phyloP scores from a whole-genome alignment of 2,329 filamentous ascomycete species.

The Colletotrichum cereale region DNA sequence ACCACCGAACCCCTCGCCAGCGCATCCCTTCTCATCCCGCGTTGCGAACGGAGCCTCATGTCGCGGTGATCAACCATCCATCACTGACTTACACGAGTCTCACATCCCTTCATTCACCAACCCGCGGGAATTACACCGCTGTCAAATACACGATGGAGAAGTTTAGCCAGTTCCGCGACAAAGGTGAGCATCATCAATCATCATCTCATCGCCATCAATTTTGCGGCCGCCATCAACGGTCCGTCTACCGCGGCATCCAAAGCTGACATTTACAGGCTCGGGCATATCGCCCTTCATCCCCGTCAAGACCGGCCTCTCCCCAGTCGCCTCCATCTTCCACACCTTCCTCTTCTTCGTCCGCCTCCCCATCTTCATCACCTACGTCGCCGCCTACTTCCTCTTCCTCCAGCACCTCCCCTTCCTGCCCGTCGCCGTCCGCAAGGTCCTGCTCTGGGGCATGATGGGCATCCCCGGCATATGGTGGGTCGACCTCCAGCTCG shows the following conservation, averaged over 20 bases:
- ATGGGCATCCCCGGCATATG: slow-evolving; percentile 92
- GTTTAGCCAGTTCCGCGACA: slow-evolving; percentile 91
- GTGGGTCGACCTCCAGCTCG: slow-evolving; percentile 99
- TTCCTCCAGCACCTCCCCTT: slow-evolving; percentile 83
- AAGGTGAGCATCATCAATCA: slow-evolving; percentile 66
- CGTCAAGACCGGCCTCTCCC: slow-evolving; percentile 73
- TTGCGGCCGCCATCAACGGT: neutral
- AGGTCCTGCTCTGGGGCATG: slow-evolving; percentile 88
- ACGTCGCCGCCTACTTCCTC: slow-evolving; percentile 79
- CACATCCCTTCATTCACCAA: neutral
- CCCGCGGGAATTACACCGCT: neutral
- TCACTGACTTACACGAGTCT: slow-evolving; percentile 26
- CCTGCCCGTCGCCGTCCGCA: slow-evolving; percentile 72
- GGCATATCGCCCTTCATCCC: slow-evolving; percentile 97
- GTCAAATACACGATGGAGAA: slow-evolving; percentile 79
- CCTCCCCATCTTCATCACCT: slow-evolving; percentile 79
- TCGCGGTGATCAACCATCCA: slow-evolving; percentile 20
- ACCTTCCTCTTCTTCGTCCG: slow-evolving; percentile 83
- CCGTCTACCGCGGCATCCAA: neutral
- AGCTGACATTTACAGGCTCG: slow-evolving; percentile 69
- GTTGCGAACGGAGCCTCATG: slow-evolving; percentile 18
- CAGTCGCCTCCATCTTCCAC: slow-evolving; percentile 74
- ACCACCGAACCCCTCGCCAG: slow-evolving; percentile 8
- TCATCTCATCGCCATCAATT: neutral
- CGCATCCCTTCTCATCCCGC: slow-evolving; percentile 5